Evolutionary conservation across 2,329 filamentous ascomycete genomes (phyloP), one percentile per base, ranked within the genome.

Genomic region (Xylariales sp.): DNA sequence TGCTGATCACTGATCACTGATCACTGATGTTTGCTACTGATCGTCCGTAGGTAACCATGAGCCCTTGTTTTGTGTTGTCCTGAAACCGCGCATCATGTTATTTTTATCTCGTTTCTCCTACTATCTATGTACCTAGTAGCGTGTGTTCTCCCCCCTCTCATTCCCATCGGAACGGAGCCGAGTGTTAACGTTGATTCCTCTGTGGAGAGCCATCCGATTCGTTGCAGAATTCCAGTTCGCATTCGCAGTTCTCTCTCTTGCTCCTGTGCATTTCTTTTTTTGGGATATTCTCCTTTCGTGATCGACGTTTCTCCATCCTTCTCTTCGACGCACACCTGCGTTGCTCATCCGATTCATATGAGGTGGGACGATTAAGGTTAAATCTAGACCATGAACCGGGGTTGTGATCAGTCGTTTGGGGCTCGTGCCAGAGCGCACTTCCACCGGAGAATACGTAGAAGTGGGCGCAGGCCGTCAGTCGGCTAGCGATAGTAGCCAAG

Each of bases 91-190:
- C 70, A 69, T 68, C 61, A 69, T 68, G 69, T 72, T 73, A 73
- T 75, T 74, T 75, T 75, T 75, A 74, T 75, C 70, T 57, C 60
- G 36, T 52, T 57, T 53, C 54, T 62, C 48, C 43, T 46, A 41
- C 36, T 39, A 39, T 39, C 5, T 39, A 36, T 7, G 32, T 7
- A 23, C 18, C 46, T 48, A 36, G 57, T 48, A 45, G 16, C 59
- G 52, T 41, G 18, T 48, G 7, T 34, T 62, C 49, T 30, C 49
- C 50, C 48, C 50, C 45, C 67, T 65, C 64, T 69, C 68, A 71
- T 70, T 73, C 72, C 73, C 69, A 68, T 72, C 74, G 72, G 71
- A 71, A 72, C 71, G 72, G 69, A 73, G 68, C 73, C 73, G 72
- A 76, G 67, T 63, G 14, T 49, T 32, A 68, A 60, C 62, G 57